These are phyloP conservation scores for Boletellus emodensis DNA, from an alignment of 768 basidiomycete genomes.

Conservation along the genomic window DNA sequence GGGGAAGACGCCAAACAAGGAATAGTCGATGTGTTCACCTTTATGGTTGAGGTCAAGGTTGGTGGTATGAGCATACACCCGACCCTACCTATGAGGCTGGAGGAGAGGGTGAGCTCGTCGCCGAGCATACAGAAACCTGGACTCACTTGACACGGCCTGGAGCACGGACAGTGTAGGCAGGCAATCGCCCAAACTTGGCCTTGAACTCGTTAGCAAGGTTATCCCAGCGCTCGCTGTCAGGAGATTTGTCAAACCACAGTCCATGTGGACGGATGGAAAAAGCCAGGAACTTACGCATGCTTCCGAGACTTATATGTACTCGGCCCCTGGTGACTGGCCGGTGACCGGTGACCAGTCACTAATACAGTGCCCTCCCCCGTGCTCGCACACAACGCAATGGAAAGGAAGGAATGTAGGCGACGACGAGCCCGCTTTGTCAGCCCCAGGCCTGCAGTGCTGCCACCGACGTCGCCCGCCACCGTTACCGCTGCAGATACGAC, in stretches of 20 bases:
- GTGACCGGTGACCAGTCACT: too few species aligned
- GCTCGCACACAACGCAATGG: too few species aligned
- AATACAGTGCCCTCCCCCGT: too few species aligned
- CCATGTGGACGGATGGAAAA: too few species aligned
- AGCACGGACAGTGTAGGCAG: constrained; percentile 68
- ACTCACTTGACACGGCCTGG: constrained; percentile 78
- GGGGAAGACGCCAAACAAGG: constrained; percentile 79
- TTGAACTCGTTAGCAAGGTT: constrained; percentile 58
- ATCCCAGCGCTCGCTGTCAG: constrained; percentile 51
- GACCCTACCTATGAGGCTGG: constrained; percentile 34
- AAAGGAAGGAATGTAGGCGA: too few species aligned
- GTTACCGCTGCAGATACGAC: too few species aligned
- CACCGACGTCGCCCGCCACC: too few species aligned
- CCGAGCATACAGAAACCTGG: not conserved
- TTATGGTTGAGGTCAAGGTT: constrained; percentile 7
- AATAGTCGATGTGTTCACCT: constrained; percentile 86
- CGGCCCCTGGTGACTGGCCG: too few species aligned
- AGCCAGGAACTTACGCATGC: constrained; percentile 37
- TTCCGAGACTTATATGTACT: constrained; percentile 44
- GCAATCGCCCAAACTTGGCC: constrained; percentile 59
- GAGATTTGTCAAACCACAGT: not conserved
- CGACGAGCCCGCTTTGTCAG: too few species aligned
- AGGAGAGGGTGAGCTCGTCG: not conserved
- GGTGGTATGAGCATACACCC: not conserved
- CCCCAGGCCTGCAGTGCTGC: too few species aligned